Percentiles rank a stretch among this genome's conserved stretches.
phyloP scores from a whole-genome alignment of 2,329 filamentous ascomycete species.

The Cercospora citrullina region DNA sequence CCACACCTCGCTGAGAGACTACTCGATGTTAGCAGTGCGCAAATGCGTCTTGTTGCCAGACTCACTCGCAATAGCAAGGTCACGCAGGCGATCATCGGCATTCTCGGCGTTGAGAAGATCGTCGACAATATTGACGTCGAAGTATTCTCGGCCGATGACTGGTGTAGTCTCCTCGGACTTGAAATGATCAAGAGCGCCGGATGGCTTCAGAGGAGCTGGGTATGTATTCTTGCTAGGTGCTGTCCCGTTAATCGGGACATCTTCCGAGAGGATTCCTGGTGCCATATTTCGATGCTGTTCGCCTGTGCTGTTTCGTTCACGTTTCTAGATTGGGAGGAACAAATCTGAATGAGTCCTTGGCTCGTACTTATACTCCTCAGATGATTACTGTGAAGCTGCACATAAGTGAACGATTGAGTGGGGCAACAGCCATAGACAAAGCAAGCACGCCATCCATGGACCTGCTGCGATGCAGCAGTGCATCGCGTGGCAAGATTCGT shows the following conservation, averaged over 20 bases:
- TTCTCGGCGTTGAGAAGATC: slow-evolving; percentile 56
- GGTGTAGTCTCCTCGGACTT: slow-evolving; percentile 62
- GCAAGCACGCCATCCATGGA: slow-evolving; percentile 5
- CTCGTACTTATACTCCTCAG: not conserved
- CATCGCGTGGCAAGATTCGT: not conserved
- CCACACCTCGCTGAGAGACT: slow-evolving; percentile 69
- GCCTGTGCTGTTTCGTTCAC: not conserved
- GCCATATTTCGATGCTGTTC: slow-evolving; percentile 15
- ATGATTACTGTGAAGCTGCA: not conserved
- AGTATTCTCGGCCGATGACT: slow-evolving; percentile 62
- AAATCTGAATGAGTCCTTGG: not conserved
- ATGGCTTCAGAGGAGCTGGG: slow-evolving; percentile 49
- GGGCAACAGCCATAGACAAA: not conserved
- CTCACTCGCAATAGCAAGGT: slow-evolving; percentile 26
- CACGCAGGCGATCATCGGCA: slow-evolving; percentile 24
- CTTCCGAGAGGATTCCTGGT: slow-evolving; percentile 23
- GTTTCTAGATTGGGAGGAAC: not conserved
- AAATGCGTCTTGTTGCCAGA: not conserved
- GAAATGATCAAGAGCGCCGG: slow-evolving; percentile 45
- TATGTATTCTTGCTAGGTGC: slow-evolving; percentile 10
- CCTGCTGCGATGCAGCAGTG: not conserved
- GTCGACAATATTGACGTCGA: slow-evolving; percentile 60
- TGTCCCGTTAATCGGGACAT: slow-evolving; percentile 6
- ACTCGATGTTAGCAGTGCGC: slow-evolving; percentile 6
- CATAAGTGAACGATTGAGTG: not conserved